These are phyloP conservation scores for Wickerhamiella azyma DNA, from an alignment of 805 yeast species.

Conservation along the genomic window DNA sequence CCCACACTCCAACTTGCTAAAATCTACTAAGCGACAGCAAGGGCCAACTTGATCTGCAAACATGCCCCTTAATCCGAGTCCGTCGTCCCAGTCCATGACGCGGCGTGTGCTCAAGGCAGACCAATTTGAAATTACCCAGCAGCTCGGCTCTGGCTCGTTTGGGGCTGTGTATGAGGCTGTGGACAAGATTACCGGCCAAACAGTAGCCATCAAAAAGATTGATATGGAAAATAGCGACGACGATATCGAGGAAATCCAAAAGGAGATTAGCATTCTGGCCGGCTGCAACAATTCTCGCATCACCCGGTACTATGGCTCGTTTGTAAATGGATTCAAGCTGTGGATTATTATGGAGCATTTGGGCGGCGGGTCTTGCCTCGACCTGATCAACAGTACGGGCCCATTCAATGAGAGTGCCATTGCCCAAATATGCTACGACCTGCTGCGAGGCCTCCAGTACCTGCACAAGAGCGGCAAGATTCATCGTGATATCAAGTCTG, in stretches of 20 bases:
- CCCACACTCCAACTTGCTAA: neutral
- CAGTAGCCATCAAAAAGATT: slow-evolving; percentile 32
- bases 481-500: slow-evolving; percentile 90
- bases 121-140: slow-evolving; percentile 36
- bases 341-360: slow-evolving; percentile 75
- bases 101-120: slow-evolving; percentile 22
- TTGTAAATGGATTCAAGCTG: slow-evolving; percentile 51
- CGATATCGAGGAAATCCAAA: slow-evolving; percentile 58
- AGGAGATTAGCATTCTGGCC: slow-evolving; percentile 54
- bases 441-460: slow-evolving; percentile 48
- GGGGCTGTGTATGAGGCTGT: slow-evolving; percentile 61
- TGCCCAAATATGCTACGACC: slow-evolving; percentile 39
- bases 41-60: neutral
- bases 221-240: slow-evolving; percentile 56
- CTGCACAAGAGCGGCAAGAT: slow-evolving; percentile 60
- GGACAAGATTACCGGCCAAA: slow-evolving; percentile 29
- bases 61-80: neutral
- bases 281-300: slow-evolving; percentile 51
- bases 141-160: slow-evolving; percentile 67
- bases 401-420: slow-evolving; percentile 45
- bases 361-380: slow-evolving; percentile 67
- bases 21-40: neutral
- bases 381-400: slow-evolving; percentile 36
- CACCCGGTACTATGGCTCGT: slow-evolving; percentile 58
- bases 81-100: slow-evolving; percentile 8